Evolutionary conservation across 129 eudicot species (phyloP).

Genomic region (Centaurea solstitialis): DNA sequence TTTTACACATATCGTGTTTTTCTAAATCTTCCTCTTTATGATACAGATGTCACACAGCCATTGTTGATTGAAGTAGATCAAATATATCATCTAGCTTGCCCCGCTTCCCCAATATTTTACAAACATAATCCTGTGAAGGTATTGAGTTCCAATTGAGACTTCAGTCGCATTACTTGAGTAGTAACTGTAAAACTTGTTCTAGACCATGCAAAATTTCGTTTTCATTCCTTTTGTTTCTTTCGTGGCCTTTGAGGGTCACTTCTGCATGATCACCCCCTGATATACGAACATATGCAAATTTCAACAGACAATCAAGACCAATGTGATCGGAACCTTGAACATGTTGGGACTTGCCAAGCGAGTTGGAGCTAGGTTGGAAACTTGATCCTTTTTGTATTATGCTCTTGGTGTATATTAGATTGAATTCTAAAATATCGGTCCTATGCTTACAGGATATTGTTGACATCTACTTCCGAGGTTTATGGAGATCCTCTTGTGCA

Average conservation of each 20-base stretch:
- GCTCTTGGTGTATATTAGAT: neutral
- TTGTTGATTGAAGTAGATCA: conserved; percentile 78
- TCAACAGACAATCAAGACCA: conserved; percentile 82
- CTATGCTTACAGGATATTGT: conserved; percentile 57
- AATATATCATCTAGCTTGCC: conserved; percentile 87
- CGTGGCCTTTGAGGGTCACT: neutral
- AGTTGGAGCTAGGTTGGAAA: conserved; percentile 79
- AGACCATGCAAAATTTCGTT: neutral
- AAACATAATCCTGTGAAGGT: conserved; percentile 92
- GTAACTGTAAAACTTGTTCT: neutral
- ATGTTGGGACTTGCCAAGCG: conserved; percentile 95
- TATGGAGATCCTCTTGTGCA: conserved; percentile 94
- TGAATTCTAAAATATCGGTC: neutral
- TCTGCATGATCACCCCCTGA: neutral
- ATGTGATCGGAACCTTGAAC: conserved; percentile 88
- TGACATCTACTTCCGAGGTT: conserved; percentile 93
- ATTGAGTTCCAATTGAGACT: neutral
- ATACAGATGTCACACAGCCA: conserved; percentile 77
- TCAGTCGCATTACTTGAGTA: neutral
- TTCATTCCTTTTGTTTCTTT: neutral
- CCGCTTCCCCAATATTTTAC: conserved; percentile 83
- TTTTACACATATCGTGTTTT: neutral
- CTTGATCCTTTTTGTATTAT: neutral
- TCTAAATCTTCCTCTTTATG: neutral
- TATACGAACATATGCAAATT: neutral